Base-by-base conservation (phyloP, 257 asterid species). In the Cinchona pubescens region DNA sequence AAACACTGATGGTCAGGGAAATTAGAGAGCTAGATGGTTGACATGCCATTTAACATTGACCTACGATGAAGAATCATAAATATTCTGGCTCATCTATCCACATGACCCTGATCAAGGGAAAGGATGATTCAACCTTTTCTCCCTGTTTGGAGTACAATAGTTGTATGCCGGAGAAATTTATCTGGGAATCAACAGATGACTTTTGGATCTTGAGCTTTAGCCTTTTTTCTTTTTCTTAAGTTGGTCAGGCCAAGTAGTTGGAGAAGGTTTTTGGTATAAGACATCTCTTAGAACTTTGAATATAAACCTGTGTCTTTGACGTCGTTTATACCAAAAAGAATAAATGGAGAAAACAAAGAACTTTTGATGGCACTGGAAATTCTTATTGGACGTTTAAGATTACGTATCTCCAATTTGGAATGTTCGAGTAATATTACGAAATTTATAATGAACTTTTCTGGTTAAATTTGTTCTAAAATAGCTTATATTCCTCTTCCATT, bases 1-100 rank as follows among this genome's bases (percentile, higher is more conserved):
- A 7, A 53, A 18, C 12, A 15, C 5, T 25, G 10, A 5, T 38
- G 1, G 37, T 19, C 25, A 7, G 29, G 18, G 72, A 29, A 51
- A 27, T 29, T 18, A 18, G 74, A 49, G 74, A 63, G 14, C 14
- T 30, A n/a, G 67, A 19, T 13, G 56, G 56, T 72, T 72, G 76
- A 55, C 25, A 53, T 34, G 19, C 75, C 63, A 0, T 37, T 5
- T 16, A 37, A 37, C 9, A 42, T n/a, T 4, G 14, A 27, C 60
- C 42, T 55, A 71, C 23, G 49, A 49, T 34, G 16, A 71, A n/a
- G 21, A 70, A 34, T 69, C 21, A 32, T 53, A 30, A 49, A 48
- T 25, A n/a, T 21, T 51, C 19, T 51, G 58, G 58, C 2, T 51
- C 25, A 51, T 49, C 4, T 49, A 4, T 49, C 56, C 56, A 49